Conservation (phyloP, 2,329 filamentous ascomycete species). For the Paraphoma chrysanthemicola region DNA sequence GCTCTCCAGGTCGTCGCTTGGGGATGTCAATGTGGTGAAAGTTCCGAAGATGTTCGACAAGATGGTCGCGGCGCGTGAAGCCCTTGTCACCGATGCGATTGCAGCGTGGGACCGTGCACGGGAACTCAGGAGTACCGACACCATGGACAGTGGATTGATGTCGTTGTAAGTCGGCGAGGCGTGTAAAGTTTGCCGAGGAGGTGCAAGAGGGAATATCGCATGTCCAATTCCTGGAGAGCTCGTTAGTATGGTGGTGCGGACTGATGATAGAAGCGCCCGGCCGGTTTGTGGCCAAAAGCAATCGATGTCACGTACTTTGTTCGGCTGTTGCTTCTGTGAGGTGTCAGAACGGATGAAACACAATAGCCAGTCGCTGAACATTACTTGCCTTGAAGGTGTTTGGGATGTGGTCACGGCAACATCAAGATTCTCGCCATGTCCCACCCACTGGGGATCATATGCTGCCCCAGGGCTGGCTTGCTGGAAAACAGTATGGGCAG, state of each 20-base stretch:
- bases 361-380: not conserved
- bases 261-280: not conserved
- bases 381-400: slow-evolving; percentile 16
- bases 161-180: slow-evolving; percentile 44
- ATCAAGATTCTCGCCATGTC: slow-evolving; percentile 7
- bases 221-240: slow-evolving; percentile 34
- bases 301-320: slow-evolving; percentile 19
- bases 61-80: slow-evolving; percentile 64
- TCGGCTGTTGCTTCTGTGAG: slow-evolving; percentile 20
- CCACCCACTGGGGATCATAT: slow-evolving; percentile 23
- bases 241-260: slow-evolving; percentile 3
- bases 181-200: slow-evolving; percentile 43
- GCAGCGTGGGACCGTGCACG: slow-evolving; percentile 39
- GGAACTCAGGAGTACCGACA: slow-evolving; percentile 37
- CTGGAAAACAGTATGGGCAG: slow-evolving; percentile 16
- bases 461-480: slow-evolving; percentile 8
- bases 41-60: slow-evolving; percentile 63
- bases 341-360: not conserved
- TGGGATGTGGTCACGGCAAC: slow-evolving; percentile 3
- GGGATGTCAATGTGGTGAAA: slow-evolving; percentile 60
- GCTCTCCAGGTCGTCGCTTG: slow-evolving; percentile 45
- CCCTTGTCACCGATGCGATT: slow-evolving; percentile 50
- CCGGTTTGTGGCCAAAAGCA: not conserved
- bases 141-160: slow-evolving; percentile 45
- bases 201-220: slow-evolving; percentile 40